Percentiles rank a stretch among this genome's conserved stretches.
phyloP scores from a whole-genome alignment of 345 rosid genomes.

The Citrus unshiu region DNA sequence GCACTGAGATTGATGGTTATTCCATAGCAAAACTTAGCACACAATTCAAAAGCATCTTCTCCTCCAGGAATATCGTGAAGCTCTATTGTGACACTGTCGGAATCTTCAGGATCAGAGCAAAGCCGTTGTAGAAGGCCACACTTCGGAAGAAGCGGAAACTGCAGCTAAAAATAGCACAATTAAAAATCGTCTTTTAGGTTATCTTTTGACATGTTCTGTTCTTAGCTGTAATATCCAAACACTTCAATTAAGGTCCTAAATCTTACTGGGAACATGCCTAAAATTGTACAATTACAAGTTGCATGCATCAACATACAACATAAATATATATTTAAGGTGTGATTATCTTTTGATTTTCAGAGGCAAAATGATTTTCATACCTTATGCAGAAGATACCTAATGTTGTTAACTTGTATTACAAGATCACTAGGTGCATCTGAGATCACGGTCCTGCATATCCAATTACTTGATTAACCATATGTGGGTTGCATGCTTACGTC shows the following conservation, averaged over 20 bases:
- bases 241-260: neutral
- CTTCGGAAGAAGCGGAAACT: conserved; percentile 82
- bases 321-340: neutral
- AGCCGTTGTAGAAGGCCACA: conserved; percentile 77
- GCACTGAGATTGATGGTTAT: conserved; percentile 87
- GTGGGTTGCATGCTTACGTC: neutral
- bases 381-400: conserved; percentile 73
- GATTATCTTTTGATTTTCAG: neutral
- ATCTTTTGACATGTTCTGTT: neutral
- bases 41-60: conserved; percentile 86
- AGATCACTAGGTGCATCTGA: conserved; percentile 72
- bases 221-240: neutral
- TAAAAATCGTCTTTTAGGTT: conserved; percentile 16
- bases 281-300: neutral
- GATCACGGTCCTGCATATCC: conserved; percentile 58
- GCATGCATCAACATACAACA: neutral
- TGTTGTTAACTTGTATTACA: conserved; percentile 54
- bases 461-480: neutral
- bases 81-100: conserved; percentile 49
- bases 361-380: conserved; percentile 32
- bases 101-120: conserved; percentile 45
- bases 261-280: neutral
- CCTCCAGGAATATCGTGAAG: conserved; percentile 95
- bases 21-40: conserved; percentile 94
- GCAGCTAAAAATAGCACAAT: conserved; percentile 42